Base-by-base conservation (phyloP, 495 filamentous ascomycete species). In the Elaphomyces granulatus region DNA sequence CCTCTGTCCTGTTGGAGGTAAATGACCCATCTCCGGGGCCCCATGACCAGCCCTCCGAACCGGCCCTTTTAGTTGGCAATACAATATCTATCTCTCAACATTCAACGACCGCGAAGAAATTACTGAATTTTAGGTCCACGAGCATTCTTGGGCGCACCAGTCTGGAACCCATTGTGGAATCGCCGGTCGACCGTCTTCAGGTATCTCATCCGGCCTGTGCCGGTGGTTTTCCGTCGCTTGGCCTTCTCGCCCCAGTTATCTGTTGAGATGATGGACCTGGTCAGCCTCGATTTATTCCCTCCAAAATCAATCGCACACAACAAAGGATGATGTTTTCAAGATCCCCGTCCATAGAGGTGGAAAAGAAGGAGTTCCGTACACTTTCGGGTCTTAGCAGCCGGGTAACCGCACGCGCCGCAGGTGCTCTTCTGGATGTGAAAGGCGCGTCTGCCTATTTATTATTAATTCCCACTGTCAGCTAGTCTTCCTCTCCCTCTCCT, bases 191-290 rank as follows among this genome's bases (percentile, higher is more conserved):
- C 77, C 51, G 72, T 75, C 72, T 87, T 88, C 62, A 96, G 76
- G 71, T 86, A 80, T 44, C 83, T 72, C 81, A 87, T 86, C 54
- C 90, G 78, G 64, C 90, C 90, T 59, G 83, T 83, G 51, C 90
- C 90, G 55, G 84, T 90, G 56, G 87, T 94, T 88, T 94, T 96
- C 81, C 90, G 87, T 66, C 90, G 71, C 82, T 94, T 96, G 54
- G 87, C 92, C 77, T 98, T 98, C 78, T 94, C 86, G 67, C 81
- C 75, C 90, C 90, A 98, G 79, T 98, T 93, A 76, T 80, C 90
- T 98, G 57, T 67, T 34, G 18, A 36, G 16, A 42, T 44, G 7
- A 20, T 43, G 14, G 9, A 19, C n/a, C n/a, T n/a, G n/a, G 33
- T 36, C 33, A 36, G 33, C 17, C 6, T 19, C n/a, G n/a, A n/a